Base-by-base conservation (phyloP, 2,329 filamentous ascomycete species). In the Aspergillus fumigatus region DNA sequence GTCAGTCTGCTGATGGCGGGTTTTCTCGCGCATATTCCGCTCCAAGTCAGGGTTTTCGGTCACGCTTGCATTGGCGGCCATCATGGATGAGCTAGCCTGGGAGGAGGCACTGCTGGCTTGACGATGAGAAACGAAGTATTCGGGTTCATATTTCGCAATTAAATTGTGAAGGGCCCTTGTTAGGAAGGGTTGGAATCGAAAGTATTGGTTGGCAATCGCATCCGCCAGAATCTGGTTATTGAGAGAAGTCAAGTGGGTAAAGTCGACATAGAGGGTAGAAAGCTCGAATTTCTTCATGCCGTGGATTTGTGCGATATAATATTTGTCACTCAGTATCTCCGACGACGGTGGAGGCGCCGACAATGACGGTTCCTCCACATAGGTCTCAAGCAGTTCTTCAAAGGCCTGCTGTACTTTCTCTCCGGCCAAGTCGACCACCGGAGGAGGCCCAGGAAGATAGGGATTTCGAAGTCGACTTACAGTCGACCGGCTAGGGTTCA, bases 1-100 rank as follows among this genome's bases (percentile, higher is more conserved):
- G 77, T 99, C 94, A 0, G 94, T 97, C 77, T 97, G 92, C 74
- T 97, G 92, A 72, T 96, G 91, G 54, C 88, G 86, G 29, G 90
- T 95, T 75, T 90, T 88, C 66, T 86, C 85, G 48, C 67, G 70
- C 27, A 86, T 84, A 45, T 86, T 68, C 35, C 75, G 75, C 26
- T 82, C 81, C 43, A 72, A 56, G 49, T 80, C 78, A 48, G 80
- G 82, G 17, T 76, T 79, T 54, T 90, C 88, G 17, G 83, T 82
- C 67, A 87, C 84, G 66, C 80, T 86, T 38, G 79, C 81, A 54
- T 84, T 85, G 38, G 82, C 77, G 56, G 84, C 84, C 8, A 78
- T 77, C 50, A 83, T 73, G 1, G 82, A 85, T 0, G 90, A 88
- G 4, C 87, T 87, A 1, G 89, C 85, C 61, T 87, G 81, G 53